These are phyloP conservation scores for Amphibolis antarctica DNA, from an alignment of 106 monocot species.

Conservation along the genomic window DNA sequence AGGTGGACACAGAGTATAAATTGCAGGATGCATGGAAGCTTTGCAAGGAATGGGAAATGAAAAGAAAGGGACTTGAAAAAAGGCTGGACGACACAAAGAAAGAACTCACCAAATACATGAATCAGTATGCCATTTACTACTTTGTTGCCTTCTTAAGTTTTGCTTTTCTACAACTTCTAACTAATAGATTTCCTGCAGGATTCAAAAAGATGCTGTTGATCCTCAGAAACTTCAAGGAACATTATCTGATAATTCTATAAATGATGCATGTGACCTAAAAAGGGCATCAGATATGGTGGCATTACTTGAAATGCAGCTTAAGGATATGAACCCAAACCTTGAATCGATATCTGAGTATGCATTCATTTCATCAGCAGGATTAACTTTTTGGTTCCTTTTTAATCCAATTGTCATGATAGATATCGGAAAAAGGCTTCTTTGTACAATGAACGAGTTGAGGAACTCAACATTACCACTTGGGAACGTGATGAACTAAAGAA, in stretches of 20 bases:
- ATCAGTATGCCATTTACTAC: constrained; percentile 43
- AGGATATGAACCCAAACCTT: constrained; percentile 91
- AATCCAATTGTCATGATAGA: constrained; percentile 20
- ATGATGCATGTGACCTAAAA: constrained; percentile 56
- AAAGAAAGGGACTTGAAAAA: constrained; percentile 62
- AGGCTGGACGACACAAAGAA: constrained; percentile 54
- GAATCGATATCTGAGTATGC: constrained; percentile 90
- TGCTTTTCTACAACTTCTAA: too few species aligned
- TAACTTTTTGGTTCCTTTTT: neutral
- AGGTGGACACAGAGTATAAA: constrained; percentile 80
- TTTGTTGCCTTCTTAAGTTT: neutral
- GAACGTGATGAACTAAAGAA: constrained; percentile 90
- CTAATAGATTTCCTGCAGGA: constrained; percentile 25
- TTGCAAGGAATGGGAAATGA: constrained; percentile 69
- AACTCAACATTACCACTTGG: constrained; percentile 65
- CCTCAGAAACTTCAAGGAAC: constrained; percentile 59
- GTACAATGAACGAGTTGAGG: constrained; percentile 79
- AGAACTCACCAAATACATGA: constrained; percentile 58
- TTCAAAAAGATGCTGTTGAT: constrained; percentile 85
- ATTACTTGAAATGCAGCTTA: constrained; percentile 82
- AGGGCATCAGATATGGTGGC: constrained; percentile 79
- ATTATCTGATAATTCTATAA: constrained; percentile 34
- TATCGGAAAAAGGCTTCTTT: constrained; percentile 50
- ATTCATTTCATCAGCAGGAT: neutral
- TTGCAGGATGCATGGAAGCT: constrained; percentile 71